These are phyloP conservation scores for Sporothrix phasma DNA, from an alignment of 2,329 filamentous ascomycete genomes.

Conservation along the genomic window DNA sequence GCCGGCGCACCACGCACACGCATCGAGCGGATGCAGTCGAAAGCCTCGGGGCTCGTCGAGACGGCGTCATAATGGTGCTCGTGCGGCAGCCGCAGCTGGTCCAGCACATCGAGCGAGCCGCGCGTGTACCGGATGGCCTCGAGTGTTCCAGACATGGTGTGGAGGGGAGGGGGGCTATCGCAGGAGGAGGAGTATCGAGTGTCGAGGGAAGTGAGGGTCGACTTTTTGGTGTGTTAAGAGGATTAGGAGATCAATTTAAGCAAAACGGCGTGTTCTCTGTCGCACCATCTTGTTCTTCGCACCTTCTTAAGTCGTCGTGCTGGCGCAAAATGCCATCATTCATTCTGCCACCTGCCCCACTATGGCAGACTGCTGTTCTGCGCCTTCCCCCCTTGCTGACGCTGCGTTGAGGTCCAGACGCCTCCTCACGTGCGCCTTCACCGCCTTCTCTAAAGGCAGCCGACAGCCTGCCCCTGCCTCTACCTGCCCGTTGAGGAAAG, in stretches of 20 bases:
- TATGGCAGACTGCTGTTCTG: neutral
- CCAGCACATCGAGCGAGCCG: conserved; percentile 65
- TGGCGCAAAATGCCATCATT: conserved; percentile 4
- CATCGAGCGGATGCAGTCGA: conserved; percentile 76
- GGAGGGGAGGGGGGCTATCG: no score
- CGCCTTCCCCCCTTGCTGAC: no score
- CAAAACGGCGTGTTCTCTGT: no score
- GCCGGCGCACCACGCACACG: conserved; percentile 75
- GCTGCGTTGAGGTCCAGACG: neutral
- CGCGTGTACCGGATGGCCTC: conserved; percentile 69
- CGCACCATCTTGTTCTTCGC: neutral
- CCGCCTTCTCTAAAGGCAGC: conserved; percentile 11
- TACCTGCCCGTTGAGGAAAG: neutral
- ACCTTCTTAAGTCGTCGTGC: neutral
- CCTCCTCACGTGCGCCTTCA: neutral
- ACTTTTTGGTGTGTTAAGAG: no score
- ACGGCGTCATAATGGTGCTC: conserved; percentile 69
- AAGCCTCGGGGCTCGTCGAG: conserved; percentile 61
- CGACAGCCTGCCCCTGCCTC: no score
- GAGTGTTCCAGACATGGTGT: conserved; percentile 31
- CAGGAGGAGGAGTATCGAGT: neutral
- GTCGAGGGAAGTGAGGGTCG: neutral
- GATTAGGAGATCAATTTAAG: no score
- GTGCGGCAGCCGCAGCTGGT: conserved; percentile 75
- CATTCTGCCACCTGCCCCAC: conserved; percentile 13